A percentile compares a stretch with the other conserved stretches of the same genome.
phyloP scores from a whole-genome alignment of 306 rosid species.

The Abrus precatorius region DNA sequence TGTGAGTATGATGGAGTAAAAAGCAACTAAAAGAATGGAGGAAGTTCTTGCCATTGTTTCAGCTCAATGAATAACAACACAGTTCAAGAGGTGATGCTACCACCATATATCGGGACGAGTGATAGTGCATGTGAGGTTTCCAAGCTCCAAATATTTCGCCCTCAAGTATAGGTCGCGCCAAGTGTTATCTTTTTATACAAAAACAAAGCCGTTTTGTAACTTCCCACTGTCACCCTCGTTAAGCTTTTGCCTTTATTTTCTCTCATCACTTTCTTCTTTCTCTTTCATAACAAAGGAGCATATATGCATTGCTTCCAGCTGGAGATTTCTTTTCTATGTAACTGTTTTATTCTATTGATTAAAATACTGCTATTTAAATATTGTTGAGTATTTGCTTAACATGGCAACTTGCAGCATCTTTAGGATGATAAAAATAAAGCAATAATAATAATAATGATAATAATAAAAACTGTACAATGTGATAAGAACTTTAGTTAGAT shows the following conservation, averaged over 20 bases:
- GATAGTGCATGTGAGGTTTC: constrained; percentile 30
- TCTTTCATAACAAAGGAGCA: constrained; percentile 65
- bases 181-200: constrained; percentile 47
- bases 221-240: constrained; percentile 49
- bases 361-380: constrained; percentile 27
- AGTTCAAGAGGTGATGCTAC: constrained; percentile 37
- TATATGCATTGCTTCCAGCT: constrained; percentile 82
- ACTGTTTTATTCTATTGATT: constrained; percentile 37
- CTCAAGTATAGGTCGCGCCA: constrained; percentile 47
- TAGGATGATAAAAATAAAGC: not conserved
- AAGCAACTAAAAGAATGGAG: constrained; percentile 45
- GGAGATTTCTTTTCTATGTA: constrained; percentile 60
- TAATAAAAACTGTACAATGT: constrained; percentile 38
- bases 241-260: constrained; percentile 53
- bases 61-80: constrained; percentile 20
- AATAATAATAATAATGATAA: too few species aligned
- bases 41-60: constrained; percentile 60
- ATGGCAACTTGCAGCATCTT: constrained; percentile 45
- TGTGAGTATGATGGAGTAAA: constrained; percentile 52
- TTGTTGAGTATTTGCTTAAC: not conserved
- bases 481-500: constrained; percentile 44
- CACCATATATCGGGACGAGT: constrained; percentile 41
- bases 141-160: constrained; percentile 37
- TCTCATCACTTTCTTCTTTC: constrained; percentile 57
- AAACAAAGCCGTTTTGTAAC: constrained; percentile 29